These are phyloP conservation scores for Globisporangium splendens DNA, from an alignment of 352 stramenopile species.

Conservation along the genomic window DNA sequence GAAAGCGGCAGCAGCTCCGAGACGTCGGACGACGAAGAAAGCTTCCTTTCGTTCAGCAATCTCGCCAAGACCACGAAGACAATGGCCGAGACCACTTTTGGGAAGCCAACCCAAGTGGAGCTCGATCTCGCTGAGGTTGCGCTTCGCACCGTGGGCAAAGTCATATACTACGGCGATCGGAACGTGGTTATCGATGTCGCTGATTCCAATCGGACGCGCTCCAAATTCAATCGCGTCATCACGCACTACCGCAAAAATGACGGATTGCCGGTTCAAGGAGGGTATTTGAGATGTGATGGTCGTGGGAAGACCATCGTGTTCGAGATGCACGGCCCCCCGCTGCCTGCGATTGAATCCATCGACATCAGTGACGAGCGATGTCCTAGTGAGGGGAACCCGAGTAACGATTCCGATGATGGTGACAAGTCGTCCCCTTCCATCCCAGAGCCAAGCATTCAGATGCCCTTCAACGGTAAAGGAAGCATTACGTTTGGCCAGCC, in stretches of 20 bases:
- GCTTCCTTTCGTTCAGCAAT: conserved; percentile 64
- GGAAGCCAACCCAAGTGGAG: conserved; percentile 52
- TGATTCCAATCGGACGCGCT: conserved; percentile 76
- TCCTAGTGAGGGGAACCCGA: neutral
- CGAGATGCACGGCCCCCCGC: conserved; percentile 56
- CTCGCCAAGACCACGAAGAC: conserved; percentile 57
- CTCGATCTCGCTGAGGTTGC: conserved; percentile 44
- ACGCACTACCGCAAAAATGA: conserved; percentile 79
- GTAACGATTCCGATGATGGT: conserved; percentile 11
- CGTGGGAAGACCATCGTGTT: conserved; percentile 70
- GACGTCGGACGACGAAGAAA: conserved; percentile 54
- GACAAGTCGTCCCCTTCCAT: conserved; percentile 1
- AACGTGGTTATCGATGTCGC: conserved; percentile 81
- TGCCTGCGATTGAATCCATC: conserved; percentile 50
- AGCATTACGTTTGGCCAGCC: conserved; percentile 34
- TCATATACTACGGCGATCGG: conserved; percentile 76
- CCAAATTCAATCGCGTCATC: conserved; percentile 83
- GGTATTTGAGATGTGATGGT: conserved; percentile 73
- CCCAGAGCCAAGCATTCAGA: conserved; percentile 6
- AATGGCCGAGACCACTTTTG: conserved; percentile 68
- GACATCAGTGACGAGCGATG: conserved; percentile 31
- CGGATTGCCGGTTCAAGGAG: conserved; percentile 41
- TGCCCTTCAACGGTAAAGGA: conserved; percentile 18
- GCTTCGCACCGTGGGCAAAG: conserved; percentile 53
- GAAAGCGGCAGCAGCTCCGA: conserved; percentile 43